A percentile compares a stretch with the other conserved stretches of the same genome.
Conservation (phyloP, 352 stramenopile species). For the Lagenidium sp. region DNA sequence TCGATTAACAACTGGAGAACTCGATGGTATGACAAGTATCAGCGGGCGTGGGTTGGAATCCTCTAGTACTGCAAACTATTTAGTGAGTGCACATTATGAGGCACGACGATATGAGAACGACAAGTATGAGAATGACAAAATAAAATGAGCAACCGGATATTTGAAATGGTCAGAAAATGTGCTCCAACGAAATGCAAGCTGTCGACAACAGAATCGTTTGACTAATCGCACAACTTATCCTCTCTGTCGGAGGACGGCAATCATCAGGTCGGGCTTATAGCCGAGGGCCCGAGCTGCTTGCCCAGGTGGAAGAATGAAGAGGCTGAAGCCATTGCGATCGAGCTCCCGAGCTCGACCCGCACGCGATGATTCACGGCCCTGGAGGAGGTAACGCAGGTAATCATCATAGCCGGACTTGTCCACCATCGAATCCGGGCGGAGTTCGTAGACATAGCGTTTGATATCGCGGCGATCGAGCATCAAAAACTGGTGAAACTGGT, state of each 20-base stretch:
- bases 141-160: too few relatives aligned
- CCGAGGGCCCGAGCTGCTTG: slow-evolving; percentile 47
- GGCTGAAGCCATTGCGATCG: slow-evolving; percentile 54
- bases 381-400: slow-evolving; percentile 53
- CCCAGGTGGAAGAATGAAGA: slow-evolving; percentile 69
- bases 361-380: slow-evolving; percentile 32
- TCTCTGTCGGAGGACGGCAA: slow-evolving; percentile 44
- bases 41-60: slow-evolving; percentile 84
- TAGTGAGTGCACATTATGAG: background rate
- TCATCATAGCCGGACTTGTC: slow-evolving; percentile 51
- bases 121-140: slow-evolving; percentile 1
- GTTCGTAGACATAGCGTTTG: slow-evolving; percentile 51
- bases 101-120: background rate
- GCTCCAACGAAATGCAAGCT: background rate
- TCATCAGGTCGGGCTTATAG: slow-evolving; percentile 62
- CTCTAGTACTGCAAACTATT: slow-evolving; percentile 20
- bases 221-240: background rate
- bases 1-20: slow-evolving; percentile 87
- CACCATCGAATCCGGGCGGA: slow-evolving; percentile 40
- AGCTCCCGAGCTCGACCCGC: slow-evolving; percentile 50
- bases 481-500: slow-evolving; percentile 53
- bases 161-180: background rate
- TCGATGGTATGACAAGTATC: slow-evolving; percentile 89
- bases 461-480: slow-evolving; percentile 43
- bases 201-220: background rate